Base-by-base conservation (phyloP, 2,329 filamentous ascomycete genomes). In the Trichoderma sp. region DNA sequence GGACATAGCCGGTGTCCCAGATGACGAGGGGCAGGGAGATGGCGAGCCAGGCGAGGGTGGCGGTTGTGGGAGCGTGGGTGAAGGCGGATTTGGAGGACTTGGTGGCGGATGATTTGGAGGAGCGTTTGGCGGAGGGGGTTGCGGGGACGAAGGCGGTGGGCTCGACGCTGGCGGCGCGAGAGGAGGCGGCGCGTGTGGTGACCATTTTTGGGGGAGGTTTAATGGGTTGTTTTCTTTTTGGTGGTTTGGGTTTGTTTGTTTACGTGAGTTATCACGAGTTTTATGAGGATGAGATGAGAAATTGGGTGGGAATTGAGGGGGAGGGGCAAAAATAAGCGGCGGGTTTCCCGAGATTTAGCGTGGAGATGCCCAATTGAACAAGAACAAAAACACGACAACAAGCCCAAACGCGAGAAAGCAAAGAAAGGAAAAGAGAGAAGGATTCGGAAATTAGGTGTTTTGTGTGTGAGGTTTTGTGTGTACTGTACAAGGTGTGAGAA, bases 1-100 rank as follows among this genome's bases (percentile, higher is more conserved):
- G 84, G 51, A 97, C 89, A 83, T 97, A 97, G 72, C 85, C 84
- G 34, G 88, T 88, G 83, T 97, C 94, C 94, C 94, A 97, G 65
- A 89, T 78, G 63, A 97, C 93, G 73, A 97, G 86, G 1, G 93
- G 93, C 18, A 96, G 83, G 24, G 92, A 94, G 73, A 95, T 74
- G 72, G 86, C 81, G 30, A 97, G 86, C 94, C 94, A 97, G 74
- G 90, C 75, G 57, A 93, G 86, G 26, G 84, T 87, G 1, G 79
- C 70, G 1, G 76, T 73, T 8, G 84, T 81, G 6, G 87, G 87
- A 6, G 81, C 77, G 81, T 89, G 87, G 34, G 79, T 74, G 83
- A 83, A 88, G 60, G 70, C 36, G 47, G 68, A 68, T 70, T 73
- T 66, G 9, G 73, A 65, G 0, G 76, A 73, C 72, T 62, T 39